phyloP scores from a whole-genome alignment of 495 filamentous ascomycete genomes.

The Neurospora sp. region DNA sequence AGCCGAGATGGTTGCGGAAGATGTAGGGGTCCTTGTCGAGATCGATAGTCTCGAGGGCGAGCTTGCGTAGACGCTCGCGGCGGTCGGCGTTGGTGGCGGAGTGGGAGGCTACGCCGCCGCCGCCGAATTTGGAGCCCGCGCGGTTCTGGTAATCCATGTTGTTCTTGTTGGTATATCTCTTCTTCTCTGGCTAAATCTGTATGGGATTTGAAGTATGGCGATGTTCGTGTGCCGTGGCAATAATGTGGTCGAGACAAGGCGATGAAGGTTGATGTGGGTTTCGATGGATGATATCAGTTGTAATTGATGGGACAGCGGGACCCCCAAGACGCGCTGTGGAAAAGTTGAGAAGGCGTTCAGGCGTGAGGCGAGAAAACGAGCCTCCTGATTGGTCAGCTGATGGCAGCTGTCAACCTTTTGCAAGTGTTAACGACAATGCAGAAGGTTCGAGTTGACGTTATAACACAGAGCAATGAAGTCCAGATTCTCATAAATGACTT shows the following conservation, averaged over 20 bases:
- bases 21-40: conserved; percentile 99
- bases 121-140: conserved; percentile 95
- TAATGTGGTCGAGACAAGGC: not conserved
- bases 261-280: not conserved
- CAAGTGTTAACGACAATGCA: not conserved
- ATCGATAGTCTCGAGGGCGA: conserved; percentile 97
- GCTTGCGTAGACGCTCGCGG: conserved; percentile 91
- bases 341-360: not conserved
- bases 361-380: not conserved
- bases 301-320: not conserved
- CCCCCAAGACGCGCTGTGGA: not conserved
- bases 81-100: conserved; percentile 93
- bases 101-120: conserved; percentile 90
- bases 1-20: conserved; percentile 99
- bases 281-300: not conserved
- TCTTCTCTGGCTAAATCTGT: not conserved
- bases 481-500: not conserved
- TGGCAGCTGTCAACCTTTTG: not conserved
- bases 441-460: not conserved
- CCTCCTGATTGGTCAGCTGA: not conserved
- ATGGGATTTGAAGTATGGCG: not conserved
- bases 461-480: not conserved
- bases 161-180: not conserved
- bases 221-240: not conserved
- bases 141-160: conserved; percentile 72